Evolutionary conservation across 345 rosid genomes (phyloP), one percentile per base, ranked within the genome.

Genomic region (Cardamine chenopodiifolia): DNA sequence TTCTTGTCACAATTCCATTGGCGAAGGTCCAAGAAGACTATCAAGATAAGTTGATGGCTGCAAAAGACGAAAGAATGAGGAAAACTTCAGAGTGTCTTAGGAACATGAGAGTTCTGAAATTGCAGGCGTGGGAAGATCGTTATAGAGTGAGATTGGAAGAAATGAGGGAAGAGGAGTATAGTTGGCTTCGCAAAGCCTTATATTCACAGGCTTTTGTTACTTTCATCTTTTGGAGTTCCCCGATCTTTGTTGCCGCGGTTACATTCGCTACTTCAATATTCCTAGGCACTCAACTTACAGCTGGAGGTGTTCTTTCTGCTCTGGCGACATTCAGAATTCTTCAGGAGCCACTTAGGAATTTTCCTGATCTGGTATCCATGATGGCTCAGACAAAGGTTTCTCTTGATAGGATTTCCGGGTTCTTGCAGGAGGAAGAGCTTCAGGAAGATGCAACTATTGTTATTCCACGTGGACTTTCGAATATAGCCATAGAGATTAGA

Each of bases 21-120:
- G 99, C 99, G 48, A 87, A 85, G 79, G 57, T 92, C 61, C 99
- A 96, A 74, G 99, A 96, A 84, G 92, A 90, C 37, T 96, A 86
- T 72, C 99, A 92, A 81, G 99, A 92, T 78, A 96, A 83, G 81
- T 79, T 96, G 78, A 96, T 96, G 99, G 72, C 89, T 77, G 91
- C 98, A 28, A 96, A 92, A 89, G 99, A 96, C 72, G 99, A 96
- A n/a, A 88, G 99, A 82, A 96, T 96, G 99, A 89, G 99, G 81
- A 96, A 89, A 82, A 96, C 99, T 32, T 96, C 98, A 0, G 99
- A 96, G 80, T 90, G 98, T 78, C 86, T 92, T 26, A 85, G 97
- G 88, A 96, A 92, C 83, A 96, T 96, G 99, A 85, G 99, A 86
- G 90, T 96, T 82, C 83, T 96, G 44, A 96, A 96, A 80, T 78